Base-by-base conservation (phyloP, 169 alveolate genomes). In the Fabrea salina region DNA sequence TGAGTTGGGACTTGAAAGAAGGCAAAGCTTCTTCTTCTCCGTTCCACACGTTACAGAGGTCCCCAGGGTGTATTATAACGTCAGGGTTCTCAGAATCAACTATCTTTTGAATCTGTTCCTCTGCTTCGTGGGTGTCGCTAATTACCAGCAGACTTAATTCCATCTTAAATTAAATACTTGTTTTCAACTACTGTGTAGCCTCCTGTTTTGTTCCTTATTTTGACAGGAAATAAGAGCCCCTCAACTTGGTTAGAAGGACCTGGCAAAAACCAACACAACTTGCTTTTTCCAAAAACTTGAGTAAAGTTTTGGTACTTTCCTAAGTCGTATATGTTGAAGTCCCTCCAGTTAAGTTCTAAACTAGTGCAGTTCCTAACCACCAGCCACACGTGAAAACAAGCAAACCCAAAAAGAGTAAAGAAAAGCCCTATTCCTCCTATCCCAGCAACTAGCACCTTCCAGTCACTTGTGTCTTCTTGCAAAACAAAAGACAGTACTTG, bases 321-420 rank as follows among this genome's bases (percentile, higher is more conserved):
- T 5, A 2, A 4, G 41, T 64, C 75, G 41, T 39, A 64, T 7
- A 30, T 11, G n/a, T 64, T 64, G 30, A 11, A 37, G 8, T 32
- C 30, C 1, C 4, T 0, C 4, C 16, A 35, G 4, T 16, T 37
- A 5, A 64, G 4, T 16, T 64, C 75, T 22, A 64, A 8, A 3
- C 57, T 35, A 3, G 75, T 64, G 7, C 27, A 11, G 30, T 64
- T 64, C 4, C 57, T 8, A 7, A 64, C 35, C 0, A 64, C 6
- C 16, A 19, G 13, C 54, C 75, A 64, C 4, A 37, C 16, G 30
- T 64, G 75, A 64, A 64, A 64, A 1, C 75, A 51, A 61, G 74
- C 41, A 1, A 61, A 61, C 32, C 41, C 25, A 35, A 2, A 16
- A 2, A 61, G 16, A 1, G 50, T 35, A 16, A 37, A 2, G 32